Evolutionary conservation across 345 rosid species (phyloP), one percentile per base, ranked within the genome.

Genomic region (Ceriops decandra): DNA sequence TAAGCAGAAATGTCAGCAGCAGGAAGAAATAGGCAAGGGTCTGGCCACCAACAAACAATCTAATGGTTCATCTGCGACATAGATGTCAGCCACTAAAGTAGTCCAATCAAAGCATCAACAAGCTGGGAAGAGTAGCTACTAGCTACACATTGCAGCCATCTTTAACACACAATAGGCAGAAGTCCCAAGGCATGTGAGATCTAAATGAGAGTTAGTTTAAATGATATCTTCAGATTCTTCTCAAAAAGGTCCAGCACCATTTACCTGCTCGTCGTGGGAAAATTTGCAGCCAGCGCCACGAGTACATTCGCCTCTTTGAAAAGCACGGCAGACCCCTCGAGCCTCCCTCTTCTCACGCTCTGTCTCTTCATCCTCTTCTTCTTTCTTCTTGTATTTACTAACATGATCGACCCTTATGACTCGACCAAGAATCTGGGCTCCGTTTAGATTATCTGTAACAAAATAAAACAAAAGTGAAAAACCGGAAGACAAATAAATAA

Each of bases 221-320:
- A 67, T 13, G 54, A 5, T 47, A 46, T 42, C 49, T 42, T 42
- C 17, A 11, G 28, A 54, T 9, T 22, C n/a, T 59, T 33, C 72
- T n/a, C 7, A 27, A 49, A 21, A 26, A 24, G 27, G 56, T 57
- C 27, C 53, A 52, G 11, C 30, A 57, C 47, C 32, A 54, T 88
- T 80, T 81, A 90, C 98, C 79, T 89, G 90, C 68, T 89, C 91
- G 67, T 89, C 87, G 9, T 89, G 97, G 36, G 96, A 93, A 74
- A 90, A 93, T 75, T 89, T 91, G 84, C 96, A 93, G 52, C 87
- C 86, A 59, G 83, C 92, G 7, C 96, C 96, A 35, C 91, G 88
- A 52, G 91, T 86, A 71, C 97, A 91, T 80, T 91, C 91, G 61
- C 98, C 97, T 76, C 82, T 89, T 81, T 93, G 98, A 75, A 93